phyloP scores from a whole-genome alignment of 192 early-diverging fungal genomes.

The Mortierella alpina region DNA sequence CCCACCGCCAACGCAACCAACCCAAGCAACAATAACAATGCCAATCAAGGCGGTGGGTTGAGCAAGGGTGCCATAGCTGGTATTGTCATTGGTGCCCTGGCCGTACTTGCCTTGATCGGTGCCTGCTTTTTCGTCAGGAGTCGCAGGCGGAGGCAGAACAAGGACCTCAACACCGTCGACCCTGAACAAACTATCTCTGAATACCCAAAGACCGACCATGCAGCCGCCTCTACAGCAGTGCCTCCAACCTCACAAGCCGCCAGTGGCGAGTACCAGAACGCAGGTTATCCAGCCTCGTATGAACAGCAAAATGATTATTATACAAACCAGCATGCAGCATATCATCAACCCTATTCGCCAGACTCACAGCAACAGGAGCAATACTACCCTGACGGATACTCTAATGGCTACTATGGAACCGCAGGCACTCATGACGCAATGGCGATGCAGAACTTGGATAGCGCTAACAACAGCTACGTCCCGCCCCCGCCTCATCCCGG shows the following conservation, averaged over 20 bases:
- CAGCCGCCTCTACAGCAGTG: conserved; percentile 4
- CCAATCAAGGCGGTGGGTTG: conserved; percentile 16
- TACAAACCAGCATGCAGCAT: conserved; percentile 8
- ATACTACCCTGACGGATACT: background rate
- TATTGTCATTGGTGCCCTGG: conserved; percentile 34
- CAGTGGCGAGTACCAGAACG: conserved; percentile 11
- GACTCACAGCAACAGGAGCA: background rate
- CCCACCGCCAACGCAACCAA: conserved; percentile 24
- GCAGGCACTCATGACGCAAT: conserved; percentile 2
- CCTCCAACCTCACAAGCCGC: background rate
- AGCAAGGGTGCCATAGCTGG: conserved; percentile 47
- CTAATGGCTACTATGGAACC: conserved; percentile 12
- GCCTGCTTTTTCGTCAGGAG: conserved; percentile 8
- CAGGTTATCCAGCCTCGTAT: conserved; percentile 23
- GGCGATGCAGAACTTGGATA: conserved; percentile 26
- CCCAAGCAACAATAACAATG: background rate
- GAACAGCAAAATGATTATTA: conserved; percentile 17
- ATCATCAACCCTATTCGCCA: conserved; percentile 1
- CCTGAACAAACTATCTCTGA: too few species aligned
- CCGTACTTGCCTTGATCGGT: conserved; percentile 13
- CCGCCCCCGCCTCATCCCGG: conserved; percentile 36
- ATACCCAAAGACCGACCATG: background rate
- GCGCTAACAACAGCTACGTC: conserved; percentile 3
- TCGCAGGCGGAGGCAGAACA: conserved; percentile 16
- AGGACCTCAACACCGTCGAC: background rate